These are phyloP conservation scores for Xylaria hypoxylon DNA, from an alignment of 2,329 filamentous ascomycete species.

Conservation along the genomic window DNA sequence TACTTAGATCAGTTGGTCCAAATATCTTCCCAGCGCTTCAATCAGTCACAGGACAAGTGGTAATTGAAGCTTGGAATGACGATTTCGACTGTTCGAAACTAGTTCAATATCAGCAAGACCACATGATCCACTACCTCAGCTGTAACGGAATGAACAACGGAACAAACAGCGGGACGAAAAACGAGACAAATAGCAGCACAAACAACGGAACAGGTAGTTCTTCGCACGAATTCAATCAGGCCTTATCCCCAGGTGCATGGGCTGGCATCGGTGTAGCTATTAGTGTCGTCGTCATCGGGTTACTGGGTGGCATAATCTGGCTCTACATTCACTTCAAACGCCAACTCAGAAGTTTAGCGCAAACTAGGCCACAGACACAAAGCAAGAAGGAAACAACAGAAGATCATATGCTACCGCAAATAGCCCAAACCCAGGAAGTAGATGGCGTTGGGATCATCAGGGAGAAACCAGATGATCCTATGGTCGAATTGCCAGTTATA, in stretches of 20 bases:
- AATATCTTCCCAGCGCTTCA: no score
- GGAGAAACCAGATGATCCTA: no score
- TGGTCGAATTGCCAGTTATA: no score
- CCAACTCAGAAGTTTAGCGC: not conserved
- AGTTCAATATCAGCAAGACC: not conserved
- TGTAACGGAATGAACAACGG: slow-evolving; percentile 14
- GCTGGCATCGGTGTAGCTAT: not conserved
- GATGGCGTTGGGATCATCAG: no score
- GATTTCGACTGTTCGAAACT: slow-evolving; percentile 14
- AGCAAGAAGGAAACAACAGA: no score
- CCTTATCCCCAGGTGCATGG: not conserved
- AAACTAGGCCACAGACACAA: not conserved
- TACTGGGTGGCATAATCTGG: not conserved
- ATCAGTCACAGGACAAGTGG: not conserved
- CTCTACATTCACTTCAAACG: slow-evolving; percentile 8
- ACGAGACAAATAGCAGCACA: no score
- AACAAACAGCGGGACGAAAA: no score
- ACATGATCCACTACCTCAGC: slow-evolving; percentile 14
- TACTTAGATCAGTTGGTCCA: no score
- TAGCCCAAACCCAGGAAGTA: no score
- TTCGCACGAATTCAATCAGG: no score
- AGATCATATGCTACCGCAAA: no score
- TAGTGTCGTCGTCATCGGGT: slow-evolving; percentile 1
- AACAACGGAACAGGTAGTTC: no score
- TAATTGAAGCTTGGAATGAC: slow-evolving; percentile 10